Base-by-base conservation (phyloP, 1,284 basidiomycete genomes). In the Leccinum pachyderme region DNA sequence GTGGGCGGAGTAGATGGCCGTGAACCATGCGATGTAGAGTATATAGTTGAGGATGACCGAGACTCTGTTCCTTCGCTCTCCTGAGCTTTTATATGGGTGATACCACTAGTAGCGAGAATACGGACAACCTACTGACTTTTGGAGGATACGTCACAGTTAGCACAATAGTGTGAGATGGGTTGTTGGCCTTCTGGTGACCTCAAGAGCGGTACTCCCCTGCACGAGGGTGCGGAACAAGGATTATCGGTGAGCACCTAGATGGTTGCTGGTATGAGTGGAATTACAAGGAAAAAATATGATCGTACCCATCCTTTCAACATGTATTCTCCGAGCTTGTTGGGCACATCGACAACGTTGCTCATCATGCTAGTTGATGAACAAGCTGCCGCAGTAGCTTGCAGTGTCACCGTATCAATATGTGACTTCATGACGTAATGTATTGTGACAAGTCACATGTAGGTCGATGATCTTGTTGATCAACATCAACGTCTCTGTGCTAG, bases 301-400 rank as follows among this genome's bases (percentile, higher is more conserved):
- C 78, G 54, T 60, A 87, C 89, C 89, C 89, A 91, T 60, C 89
- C 89, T 66, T 82, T 84, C 59, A 90, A 75, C 81, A 92, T 84
- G 58, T 82, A 87, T 61, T 86, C 80, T 6, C 86, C 86, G 15
- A 91, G 75, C 47, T 74, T 79, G 55, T 73, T 73, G 25, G 87
- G 81, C 9, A 86, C 77, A 63, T 86, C 80, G 44, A 75, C 66
- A 41, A 83, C 70, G n/a, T 72, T 75, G 49, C 75, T 74, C 82
- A 87, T 85, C 31, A 15, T 58, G 53, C 25, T 54, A n/a, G 59
- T 37, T 52, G 35, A 39, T 18, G 41, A 32, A 47, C 39, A 41
- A 53, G 49, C n/a, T 6, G 46, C 18, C 39, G 31, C 31, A 29
- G 48, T 46, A 9, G 18, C 5, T 44, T 7, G 41, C 18, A 13